Conservation (phyloP, 768 basidiomycete genomes). For the Astraeus odoratus region DNA sequence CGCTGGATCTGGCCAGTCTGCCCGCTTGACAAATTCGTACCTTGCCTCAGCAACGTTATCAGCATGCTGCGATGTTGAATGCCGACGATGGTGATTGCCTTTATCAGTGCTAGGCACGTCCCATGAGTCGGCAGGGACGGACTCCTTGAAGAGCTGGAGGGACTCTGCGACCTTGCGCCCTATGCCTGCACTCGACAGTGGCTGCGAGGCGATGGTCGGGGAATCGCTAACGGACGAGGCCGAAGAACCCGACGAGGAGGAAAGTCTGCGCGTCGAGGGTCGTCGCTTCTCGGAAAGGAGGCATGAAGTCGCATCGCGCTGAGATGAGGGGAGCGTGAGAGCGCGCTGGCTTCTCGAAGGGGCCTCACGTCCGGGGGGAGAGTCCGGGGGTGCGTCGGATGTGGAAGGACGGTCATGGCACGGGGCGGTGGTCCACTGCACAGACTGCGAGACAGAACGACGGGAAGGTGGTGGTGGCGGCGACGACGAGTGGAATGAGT, state of each 20-base stretch:
- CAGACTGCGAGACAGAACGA: slow-evolving; percentile 24
- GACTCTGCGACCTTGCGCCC: slow-evolving; percentile 81
- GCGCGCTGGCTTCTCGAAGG: slow-evolving; percentile 21
- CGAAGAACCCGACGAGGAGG: slow-evolving; percentile 14
- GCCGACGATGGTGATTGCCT: slow-evolving; percentile 24
- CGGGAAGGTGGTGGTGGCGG: slow-evolving; percentile 1
- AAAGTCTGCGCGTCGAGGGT: slow-evolving; percentile 29
- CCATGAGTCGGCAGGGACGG: slow-evolving; percentile 35
- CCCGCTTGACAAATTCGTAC: slow-evolving; percentile 77
- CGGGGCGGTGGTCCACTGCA: slow-evolving; percentile 40
- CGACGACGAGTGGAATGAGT: slow-evolving; percentile 18
- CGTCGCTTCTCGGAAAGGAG: slow-evolving; percentile 21
- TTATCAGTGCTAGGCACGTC: slow-evolving; percentile 18
- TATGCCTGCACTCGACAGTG: slow-evolving; percentile 35
- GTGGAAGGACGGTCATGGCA: slow-evolving; percentile 31
- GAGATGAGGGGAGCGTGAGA: slow-evolving; percentile 27
- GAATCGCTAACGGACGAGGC: slow-evolving; percentile 10
- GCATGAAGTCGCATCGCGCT: slow-evolving; percentile 16
- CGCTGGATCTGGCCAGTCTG: slow-evolving; percentile 82
- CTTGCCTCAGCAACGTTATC: slow-evolving; percentile 58
- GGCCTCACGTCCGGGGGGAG: slow-evolving; percentile 16
- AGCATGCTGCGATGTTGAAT: slow-evolving; percentile 32
- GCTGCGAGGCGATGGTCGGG: slow-evolving; percentile 4
- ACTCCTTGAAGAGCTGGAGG: slow-evolving; percentile 77
- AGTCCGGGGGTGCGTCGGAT: slow-evolving; percentile 22